Percentiles rank a stretch among this genome's conserved stretches.
Evolutionary conservation across 73 alveolate genomes (phyloP).

Genomic region (Tetrahymena thermophila): DNA sequence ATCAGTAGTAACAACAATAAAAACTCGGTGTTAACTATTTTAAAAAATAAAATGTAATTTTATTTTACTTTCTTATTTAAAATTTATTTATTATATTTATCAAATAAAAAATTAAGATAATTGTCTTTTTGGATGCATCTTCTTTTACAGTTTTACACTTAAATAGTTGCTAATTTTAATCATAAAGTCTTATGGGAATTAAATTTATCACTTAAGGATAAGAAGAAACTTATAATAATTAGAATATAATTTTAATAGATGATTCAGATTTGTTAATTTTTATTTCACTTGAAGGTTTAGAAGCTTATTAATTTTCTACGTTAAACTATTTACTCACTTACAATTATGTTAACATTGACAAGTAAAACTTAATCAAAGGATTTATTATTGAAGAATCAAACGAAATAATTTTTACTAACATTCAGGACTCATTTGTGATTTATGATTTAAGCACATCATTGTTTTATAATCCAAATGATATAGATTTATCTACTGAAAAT

Average conservation of each 20-base stretch:
- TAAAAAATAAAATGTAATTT: background rate
- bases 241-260: background rate
- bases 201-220: too few species aligned
- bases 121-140: background rate
- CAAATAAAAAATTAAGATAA: background rate
- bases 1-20: too few species aligned
- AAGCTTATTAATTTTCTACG: background rate
- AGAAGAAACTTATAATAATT: too few species aligned
- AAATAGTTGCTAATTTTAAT: background rate
- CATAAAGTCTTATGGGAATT: background rate
- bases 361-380: too few species aligned
- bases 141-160: background rate
- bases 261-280: background rate
- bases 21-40: background rate
- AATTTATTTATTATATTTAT: too few species aligned
- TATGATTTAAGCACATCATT: background rate
- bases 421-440: background rate
- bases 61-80: too few species aligned
- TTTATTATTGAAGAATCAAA: background rate
- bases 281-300: background rate
- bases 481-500: background rate
- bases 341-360: background rate
- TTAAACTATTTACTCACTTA: background rate
- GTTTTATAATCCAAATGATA: too few species aligned
- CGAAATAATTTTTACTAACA: background rate